phyloP scores from a whole-genome alignment of 2,329 filamentous ascomycete genomes.

The Diaporthe sp. region DNA sequence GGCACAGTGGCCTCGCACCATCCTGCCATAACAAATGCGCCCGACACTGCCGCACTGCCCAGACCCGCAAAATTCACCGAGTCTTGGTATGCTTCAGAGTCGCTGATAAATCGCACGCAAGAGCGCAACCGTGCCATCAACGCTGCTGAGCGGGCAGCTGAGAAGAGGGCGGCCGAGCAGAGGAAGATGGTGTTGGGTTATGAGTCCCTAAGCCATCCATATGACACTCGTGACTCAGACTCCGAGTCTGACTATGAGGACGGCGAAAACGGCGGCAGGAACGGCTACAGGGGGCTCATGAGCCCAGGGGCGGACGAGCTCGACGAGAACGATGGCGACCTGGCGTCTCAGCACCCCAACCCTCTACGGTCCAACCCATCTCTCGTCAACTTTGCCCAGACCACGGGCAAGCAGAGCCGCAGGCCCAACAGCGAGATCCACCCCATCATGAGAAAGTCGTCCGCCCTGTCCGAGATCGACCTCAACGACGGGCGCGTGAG shows the following conservation, averaged over 20 bases:
- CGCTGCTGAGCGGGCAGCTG: constrained; percentile 46
- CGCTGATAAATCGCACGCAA: constrained; percentile 66
- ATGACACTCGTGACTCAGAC: constrained; percentile 54
- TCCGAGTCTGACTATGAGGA: constrained; percentile 52
- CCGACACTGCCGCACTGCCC: constrained; percentile 47
- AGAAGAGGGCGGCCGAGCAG: constrained; percentile 46
- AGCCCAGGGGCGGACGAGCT: constrained; percentile 39
- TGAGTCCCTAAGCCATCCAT: constrained; percentile 59
- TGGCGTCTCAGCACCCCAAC: constrained; percentile 58
- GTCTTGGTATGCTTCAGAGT: constrained; percentile 67
- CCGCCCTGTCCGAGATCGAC: constrained; percentile 59
- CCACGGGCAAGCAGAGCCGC: constrained; percentile 25
- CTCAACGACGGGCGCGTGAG: constrained; percentile 58
- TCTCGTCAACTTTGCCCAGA: constrained; percentile 34
- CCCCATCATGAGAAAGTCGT: constrained; percentile 46
- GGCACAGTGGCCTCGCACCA: constrained; percentile 44
- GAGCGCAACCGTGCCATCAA: constrained; percentile 61
- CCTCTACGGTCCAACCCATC: constrained; percentile 66
- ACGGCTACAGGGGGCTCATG: constrained; percentile 43
- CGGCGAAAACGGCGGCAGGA: constrained; percentile 41
- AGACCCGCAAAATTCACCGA: constrained; percentile 64
- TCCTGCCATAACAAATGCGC: constrained; percentile 32
- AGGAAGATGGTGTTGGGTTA: constrained; percentile 55
- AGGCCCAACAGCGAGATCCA: constrained; percentile 46
- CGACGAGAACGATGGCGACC: constrained; percentile 43